phyloP scores from a whole-genome alignment of 257 asterid species.

The Nicotiana benthamiana region DNA sequence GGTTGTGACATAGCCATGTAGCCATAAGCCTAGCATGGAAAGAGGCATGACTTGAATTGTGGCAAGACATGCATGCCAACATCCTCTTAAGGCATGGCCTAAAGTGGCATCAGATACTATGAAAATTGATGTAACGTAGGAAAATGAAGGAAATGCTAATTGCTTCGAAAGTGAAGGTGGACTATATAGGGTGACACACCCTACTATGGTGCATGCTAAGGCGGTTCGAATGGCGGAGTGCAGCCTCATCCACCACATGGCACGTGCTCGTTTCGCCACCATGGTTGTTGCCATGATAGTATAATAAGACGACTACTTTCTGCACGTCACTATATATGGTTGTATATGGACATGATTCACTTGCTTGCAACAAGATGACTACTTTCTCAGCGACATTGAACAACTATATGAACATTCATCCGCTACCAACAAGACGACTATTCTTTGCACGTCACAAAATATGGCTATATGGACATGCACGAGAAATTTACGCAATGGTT shows the following conservation, averaged over 20 bases:
- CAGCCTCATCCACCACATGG: constrained; percentile 48
- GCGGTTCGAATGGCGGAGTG: constrained; percentile 43
- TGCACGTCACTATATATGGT: not conserved
- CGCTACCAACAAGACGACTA: not conserved
- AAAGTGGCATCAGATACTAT: constrained; percentile 44
- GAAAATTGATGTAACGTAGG: constrained; percentile 41
- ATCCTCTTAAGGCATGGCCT: constrained; percentile 47
- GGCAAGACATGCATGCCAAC: constrained; percentile 50
- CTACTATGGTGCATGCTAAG: constrained; percentile 44
- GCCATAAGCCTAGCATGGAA: constrained; percentile 27
- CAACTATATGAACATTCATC: not conserved
- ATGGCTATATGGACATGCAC: not conserved
- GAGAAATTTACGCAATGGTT: not conserved
- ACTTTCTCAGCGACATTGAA: not conserved
- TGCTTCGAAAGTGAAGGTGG: constrained; percentile 20
- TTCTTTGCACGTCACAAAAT: not conserved
- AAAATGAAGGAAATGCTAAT: constrained; percentile 42
- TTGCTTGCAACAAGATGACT: not conserved
- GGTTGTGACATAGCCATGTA: not conserved
- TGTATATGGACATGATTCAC: not conserved
- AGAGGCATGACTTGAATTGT: constrained; percentile 48
- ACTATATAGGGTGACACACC: constrained; percentile 46
- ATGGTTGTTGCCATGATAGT: constrained; percentile 14
- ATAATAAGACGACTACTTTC: not conserved
- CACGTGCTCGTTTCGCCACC: constrained; percentile 36